Evolutionary conservation across 2,329 filamentous ascomycete genomes (phyloP).

Genomic region (Helotiales sp.): DNA sequence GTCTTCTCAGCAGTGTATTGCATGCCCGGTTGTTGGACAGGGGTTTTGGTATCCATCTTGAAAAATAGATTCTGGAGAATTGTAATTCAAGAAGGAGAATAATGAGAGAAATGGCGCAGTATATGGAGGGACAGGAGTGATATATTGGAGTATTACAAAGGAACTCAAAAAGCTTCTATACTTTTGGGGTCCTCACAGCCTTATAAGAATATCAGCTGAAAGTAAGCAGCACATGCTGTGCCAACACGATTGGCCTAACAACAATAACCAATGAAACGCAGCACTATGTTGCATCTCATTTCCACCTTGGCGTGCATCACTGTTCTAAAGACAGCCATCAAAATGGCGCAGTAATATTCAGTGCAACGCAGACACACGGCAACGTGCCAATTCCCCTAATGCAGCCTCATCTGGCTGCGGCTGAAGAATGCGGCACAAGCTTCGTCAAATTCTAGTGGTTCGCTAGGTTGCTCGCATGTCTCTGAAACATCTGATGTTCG

Average conservation of each 20-base stretch:
- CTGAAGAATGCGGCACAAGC: slow-evolving; percentile 5
- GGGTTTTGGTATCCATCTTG: neutral
- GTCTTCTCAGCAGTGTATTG: slow-evolving; percentile 17
- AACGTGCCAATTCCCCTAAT: too few relatives aligned
- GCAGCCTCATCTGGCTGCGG: neutral
- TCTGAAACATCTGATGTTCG: neutral
- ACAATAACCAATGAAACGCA: neutral
- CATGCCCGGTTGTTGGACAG: slow-evolving; percentile 9
- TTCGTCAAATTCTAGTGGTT: slow-evolving; percentile 1
- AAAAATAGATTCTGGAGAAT: neutral
- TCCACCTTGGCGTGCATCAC: neutral
- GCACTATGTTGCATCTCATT: neutral
- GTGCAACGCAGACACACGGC: too few relatives aligned
- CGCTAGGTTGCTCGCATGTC: neutral
- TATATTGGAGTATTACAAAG: too few relatives aligned
- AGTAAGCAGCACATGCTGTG: neutral
- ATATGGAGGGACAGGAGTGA: too few relatives aligned
- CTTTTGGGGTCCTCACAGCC: neutral
- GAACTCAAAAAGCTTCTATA: neutral
- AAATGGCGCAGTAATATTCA: neutral
- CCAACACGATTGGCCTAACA: neutral
- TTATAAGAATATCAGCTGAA: neutral
- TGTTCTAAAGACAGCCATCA: neutral
- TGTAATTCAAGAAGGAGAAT: neutral
- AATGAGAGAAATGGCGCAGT: neutral